These are phyloP conservation scores for Neurospora discreta DNA, from an alignment of 495 filamentous ascomycete genomes.

Conservation along the genomic window DNA sequence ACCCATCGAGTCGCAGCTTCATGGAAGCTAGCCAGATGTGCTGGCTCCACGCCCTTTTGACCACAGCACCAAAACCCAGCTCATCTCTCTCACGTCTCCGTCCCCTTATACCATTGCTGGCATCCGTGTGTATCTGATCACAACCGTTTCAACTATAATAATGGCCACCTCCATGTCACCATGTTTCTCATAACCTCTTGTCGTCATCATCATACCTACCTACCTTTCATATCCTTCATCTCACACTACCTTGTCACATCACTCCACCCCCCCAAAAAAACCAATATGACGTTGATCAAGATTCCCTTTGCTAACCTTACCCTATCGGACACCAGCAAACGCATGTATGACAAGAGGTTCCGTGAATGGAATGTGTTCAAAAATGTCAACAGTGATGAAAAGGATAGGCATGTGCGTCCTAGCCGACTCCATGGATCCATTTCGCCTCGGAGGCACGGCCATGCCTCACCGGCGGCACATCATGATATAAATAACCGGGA, in stretches of 20 bases:
- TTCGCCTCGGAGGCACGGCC: constrained; percentile 5
- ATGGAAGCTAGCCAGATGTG: not conserved
- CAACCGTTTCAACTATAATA: not conserved
- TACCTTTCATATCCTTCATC: not conserved
- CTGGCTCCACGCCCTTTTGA: not conserved
- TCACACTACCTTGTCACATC: not conserved
- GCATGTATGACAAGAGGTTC: constrained; percentile 27
- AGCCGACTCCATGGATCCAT: not conserved
- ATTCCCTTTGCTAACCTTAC: constrained; percentile 3
- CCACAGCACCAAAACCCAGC: not conserved
- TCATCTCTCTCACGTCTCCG: not conserved
- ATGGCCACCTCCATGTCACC: not conserved
- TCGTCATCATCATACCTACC: not conserved
- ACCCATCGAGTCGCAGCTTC: not conserved
- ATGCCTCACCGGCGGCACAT: constrained; percentile 3
- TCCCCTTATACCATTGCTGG: not conserved
- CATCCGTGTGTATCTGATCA: not conserved
- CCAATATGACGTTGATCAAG: constrained; percentile 16
- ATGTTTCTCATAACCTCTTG: not conserved
- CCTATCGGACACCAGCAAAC: constrained; percentile 15
- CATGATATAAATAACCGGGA: constrained; percentile 14
- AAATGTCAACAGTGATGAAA: constrained; percentile 22
- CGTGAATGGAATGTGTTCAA: constrained; percentile 26
- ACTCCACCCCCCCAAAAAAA: not conserved
- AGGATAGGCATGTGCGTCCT: constrained; percentile 1